Percentiles rank a stretch among this genome's conserved stretches.
Conservation (phyloP, 768 basidiomycete genomes). For the Vararia minispora region DNA sequence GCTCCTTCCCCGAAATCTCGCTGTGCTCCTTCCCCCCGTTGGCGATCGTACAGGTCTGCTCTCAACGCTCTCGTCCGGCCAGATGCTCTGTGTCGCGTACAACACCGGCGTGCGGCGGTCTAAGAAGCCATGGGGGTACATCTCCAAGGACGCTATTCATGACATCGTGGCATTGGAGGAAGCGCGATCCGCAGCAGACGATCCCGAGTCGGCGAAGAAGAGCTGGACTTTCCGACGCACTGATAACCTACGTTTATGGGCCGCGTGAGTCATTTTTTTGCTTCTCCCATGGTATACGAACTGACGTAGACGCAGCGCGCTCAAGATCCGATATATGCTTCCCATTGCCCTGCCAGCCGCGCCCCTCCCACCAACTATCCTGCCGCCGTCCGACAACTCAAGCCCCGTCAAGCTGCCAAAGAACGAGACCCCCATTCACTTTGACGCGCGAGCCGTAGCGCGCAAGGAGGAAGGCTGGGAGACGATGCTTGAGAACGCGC, state of each 20-base stretch:
- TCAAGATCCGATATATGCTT: slow-evolving; percentile 74
- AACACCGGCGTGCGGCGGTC: slow-evolving; percentile 74
- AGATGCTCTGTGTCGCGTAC: slow-evolving; percentile 71
- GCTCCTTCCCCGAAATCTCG: slow-evolving; percentile 50
- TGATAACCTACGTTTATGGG: slow-evolving; percentile 80
- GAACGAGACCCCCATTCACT: slow-evolving; percentile 40
- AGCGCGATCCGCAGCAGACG: slow-evolving; percentile 23
- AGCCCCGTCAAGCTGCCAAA: slow-evolving; percentile 29
- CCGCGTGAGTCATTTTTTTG: slow-evolving; percentile 44
- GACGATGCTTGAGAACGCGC: slow-evolving; percentile 53
- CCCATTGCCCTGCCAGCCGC: slow-evolving; percentile 48
- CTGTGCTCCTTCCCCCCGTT: slow-evolving; percentile 23
- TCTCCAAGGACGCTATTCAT: slow-evolving; percentile 66
- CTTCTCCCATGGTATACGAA: not conserved
- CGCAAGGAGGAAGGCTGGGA: slow-evolving; percentile 74
- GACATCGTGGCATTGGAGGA: slow-evolving; percentile 63
- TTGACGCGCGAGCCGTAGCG: slow-evolving; percentile 68
- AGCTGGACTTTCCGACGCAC: slow-evolving; percentile 81
- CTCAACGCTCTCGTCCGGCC: slow-evolving; percentile 56
- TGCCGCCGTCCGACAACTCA: slow-evolving; percentile 10
- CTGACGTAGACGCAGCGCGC: slow-evolving; percentile 35
- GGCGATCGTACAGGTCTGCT: slow-evolving; percentile 33
- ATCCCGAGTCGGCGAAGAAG: slow-evolving; percentile 32
- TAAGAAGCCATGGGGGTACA: slow-evolving; percentile 81
- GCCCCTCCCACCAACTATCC: slow-evolving; percentile 19